Percentiles rank a stretch among this genome's conserved stretches.
Conservation (phyloP, 352 stramenopile species). For the Lagenidium sp. region DNA sequence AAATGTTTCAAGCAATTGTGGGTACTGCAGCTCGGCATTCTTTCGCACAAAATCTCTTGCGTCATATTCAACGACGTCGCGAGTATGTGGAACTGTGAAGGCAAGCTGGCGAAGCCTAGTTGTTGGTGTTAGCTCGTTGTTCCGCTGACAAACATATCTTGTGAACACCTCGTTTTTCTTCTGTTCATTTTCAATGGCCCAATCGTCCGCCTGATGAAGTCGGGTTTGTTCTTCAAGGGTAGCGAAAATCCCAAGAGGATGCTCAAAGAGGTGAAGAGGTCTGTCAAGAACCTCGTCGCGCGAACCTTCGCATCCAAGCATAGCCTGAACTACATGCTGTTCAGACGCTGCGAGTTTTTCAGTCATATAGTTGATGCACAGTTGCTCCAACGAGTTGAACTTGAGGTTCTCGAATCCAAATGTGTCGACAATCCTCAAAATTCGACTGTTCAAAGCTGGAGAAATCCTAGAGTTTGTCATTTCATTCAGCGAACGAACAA, state of each 20-base stretch:
- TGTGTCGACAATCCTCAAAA: constrained; percentile 55
- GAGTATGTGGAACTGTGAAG: constrained; percentile 42
- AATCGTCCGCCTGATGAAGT: constrained; percentile 46
- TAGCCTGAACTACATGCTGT: constrained; percentile 6
- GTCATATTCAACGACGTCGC: constrained; percentile 43
- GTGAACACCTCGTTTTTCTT: constrained; percentile 66
- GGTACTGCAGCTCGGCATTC: constrained; percentile 49
- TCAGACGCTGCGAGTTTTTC: constrained; percentile 60
- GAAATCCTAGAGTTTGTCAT: constrained; percentile 1
- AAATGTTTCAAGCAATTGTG: constrained; percentile 12
- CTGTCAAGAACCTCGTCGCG: too few species aligned
- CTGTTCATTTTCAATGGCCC: constrained; percentile 28
- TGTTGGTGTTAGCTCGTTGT: too few species aligned
- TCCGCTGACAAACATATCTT: constrained; percentile 52
- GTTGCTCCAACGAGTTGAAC: constrained; percentile 63
- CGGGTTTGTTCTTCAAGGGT: constrained; percentile 62
- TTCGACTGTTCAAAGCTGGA: constrained; percentile 1
- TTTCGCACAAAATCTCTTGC: constrained; percentile 58
- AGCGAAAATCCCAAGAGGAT: constrained; percentile 44
- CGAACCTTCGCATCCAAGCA: too few species aligned
- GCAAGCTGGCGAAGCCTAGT: constrained; percentile 15
- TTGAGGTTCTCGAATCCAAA: constrained; percentile 71
- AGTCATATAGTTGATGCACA: constrained; percentile 80
- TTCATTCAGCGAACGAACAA: constrained; percentile 42
- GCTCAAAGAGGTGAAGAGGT: too few species aligned